Base-by-base conservation (phyloP, 2,329 filamentous ascomycete genomes). In the Hypoxylon sp. region DNA sequence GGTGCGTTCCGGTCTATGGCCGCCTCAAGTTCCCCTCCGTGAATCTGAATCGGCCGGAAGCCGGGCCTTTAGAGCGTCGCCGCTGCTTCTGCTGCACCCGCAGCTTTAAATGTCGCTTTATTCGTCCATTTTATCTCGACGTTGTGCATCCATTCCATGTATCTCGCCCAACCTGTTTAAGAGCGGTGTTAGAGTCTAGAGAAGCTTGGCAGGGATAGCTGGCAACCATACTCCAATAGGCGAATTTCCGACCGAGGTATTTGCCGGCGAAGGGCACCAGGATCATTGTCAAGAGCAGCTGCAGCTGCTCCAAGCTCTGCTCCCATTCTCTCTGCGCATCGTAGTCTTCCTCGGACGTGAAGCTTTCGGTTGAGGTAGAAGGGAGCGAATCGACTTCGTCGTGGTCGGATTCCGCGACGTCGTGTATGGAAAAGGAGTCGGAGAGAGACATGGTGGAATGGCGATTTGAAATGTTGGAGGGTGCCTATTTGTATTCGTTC, bases 291-390 rank as follows among this genome's bases (percentile, higher is more conserved):
- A 98, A 80, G 71, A 99, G 84, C 70, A 98, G 84, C 81, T 99
- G 93, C 64, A 99, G 81, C 81, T 99, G 96, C 79, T 97, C 93
- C 68, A 99, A 82, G 73, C 92, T 97, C 74, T 94, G 92, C 73
- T 95, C 91, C 96, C 96, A 99, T 80, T 99, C 95, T 65, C 87
- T 87, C 79, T 99, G 95, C 8, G 96, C 96, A 76, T 98, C 95
- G 38, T 91, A 93, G 64, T 84, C 83, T 51, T 91, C 87, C 33
- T 90, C 88, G 52, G 84, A 85, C 40, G 74, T 73, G 57, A 79
- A 80, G 49, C 81, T 79, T 65, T 81, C 80, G 68, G 83, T 86
- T 16, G 85, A 85, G 49, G 84, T 81, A 57, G 89, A 91, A 20
- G 89, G 87, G 20, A 91, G 83, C 56, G 88, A 89, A 76, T 89